Evolutionary conservation across 257 asterid species (phyloP).

Genomic region (Schizonepeta tenuifolia): DNA sequence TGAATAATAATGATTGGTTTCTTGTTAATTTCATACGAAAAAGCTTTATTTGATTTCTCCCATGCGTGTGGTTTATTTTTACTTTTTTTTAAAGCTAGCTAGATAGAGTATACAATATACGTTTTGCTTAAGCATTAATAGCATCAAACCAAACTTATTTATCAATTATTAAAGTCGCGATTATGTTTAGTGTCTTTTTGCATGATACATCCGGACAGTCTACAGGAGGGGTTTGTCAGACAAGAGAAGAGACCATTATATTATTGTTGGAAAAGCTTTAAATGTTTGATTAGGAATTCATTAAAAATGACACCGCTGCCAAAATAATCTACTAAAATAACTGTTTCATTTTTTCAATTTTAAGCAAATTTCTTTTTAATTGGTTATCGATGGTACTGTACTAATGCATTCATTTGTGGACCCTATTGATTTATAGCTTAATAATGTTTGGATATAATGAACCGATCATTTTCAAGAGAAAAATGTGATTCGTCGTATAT

Average conservation of each 20-base stretch:
- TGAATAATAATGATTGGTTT: too few species aligned
- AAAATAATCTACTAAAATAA: neutral
- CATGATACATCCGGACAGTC: slow-evolving; percentile 15
- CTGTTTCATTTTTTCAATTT: neutral
- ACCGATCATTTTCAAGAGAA: neutral
- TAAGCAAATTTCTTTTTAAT: neutral
- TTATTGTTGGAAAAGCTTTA: slow-evolving; percentile 29
- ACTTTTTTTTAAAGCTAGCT: too few species aligned
- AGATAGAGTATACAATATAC: neutral
- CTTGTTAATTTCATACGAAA: too few species aligned
- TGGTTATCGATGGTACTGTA: slow-evolving; percentile 10
- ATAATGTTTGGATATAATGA: slow-evolving; percentile 10
- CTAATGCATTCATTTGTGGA: slow-evolving; percentile 28
- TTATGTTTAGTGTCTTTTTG: neutral
- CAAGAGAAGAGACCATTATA: slow-evolving; percentile 22
- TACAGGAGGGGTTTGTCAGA: slow-evolving; percentile 18
- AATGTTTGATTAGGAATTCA: slow-evolving; percentile 17
- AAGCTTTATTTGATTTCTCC: too few species aligned
- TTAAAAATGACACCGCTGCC: slow-evolving; percentile 21
- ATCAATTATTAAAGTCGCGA: slow-evolving; percentile 8
- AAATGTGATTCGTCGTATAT: neutral
- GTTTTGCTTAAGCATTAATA: slow-evolving; percentile 9
- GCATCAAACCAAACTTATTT: neutral
- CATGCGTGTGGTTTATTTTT: neutral
- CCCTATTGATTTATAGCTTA: slow-evolving; percentile 29